Base-by-base conservation (phyloP, 495 filamentous ascomycete genomes). In the Bombardia bombarda region DNA sequence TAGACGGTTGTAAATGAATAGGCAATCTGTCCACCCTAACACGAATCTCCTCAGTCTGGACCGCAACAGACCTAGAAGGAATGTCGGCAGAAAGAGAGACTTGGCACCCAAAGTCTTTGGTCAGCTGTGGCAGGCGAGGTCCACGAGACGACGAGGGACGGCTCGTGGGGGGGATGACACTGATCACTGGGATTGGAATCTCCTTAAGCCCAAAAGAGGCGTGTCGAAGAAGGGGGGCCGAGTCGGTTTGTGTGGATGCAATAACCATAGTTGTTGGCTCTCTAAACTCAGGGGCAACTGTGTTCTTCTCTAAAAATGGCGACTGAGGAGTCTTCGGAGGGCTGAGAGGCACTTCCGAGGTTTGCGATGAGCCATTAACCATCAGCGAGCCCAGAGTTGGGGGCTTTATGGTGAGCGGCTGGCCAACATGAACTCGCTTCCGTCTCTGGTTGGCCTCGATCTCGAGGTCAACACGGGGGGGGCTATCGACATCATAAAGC, bases 21-120 rank as follows among this genome's bases (percentile, higher is more conserved):
- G 87, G 85, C 14, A 95, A 64, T 53, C 77, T 84, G 32, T 80
- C 72, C 21, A 83, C 69, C 40, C 87, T 74, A 14, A 89, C 71
- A 33, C 80, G 69, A 47, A 95, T 94, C 47, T 84, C 82, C 43
- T 96, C 88, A 8, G 92, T 98, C 68, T 98, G 93, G 32, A 94
- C 77, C 3, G 84, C 81, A 14, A 76, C 53, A 13, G 87, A 87
- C 32, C 75, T 75, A 10, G 77, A 81, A 6, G 70, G 55, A 10
- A 61, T 52, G 43, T 60, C 51, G 51, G 51, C 46, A 12, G 63
- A 45, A 28, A 75, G 51, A 8, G 63, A 64, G 24, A 73, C 73
- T 42, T 78, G 74, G 47, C 72, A 76, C n/a, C 72, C 73, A 23
- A 70, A 61, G 55, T 79, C 72, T 44, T 74, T 81, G 45, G 61